A percentile compares a stretch with the other conserved stretches of the same genome.
Conservation (phyloP, 2,329 filamentous ascomycete genomes). For the Fusarium marasasianum region DNA sequence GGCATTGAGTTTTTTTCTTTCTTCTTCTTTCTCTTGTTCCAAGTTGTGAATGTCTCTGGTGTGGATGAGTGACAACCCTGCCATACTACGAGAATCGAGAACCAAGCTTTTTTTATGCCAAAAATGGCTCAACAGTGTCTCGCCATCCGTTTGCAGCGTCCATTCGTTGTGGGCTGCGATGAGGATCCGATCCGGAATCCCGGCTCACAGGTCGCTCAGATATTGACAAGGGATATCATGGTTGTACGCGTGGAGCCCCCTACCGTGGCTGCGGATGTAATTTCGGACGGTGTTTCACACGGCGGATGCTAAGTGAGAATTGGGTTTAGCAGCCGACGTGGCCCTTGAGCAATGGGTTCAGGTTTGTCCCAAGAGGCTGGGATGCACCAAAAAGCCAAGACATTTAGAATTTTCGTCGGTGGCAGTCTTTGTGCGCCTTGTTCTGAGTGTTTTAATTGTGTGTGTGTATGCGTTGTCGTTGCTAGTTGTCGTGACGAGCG, state of each 20-base stretch:
- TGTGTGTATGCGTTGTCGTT: background rate
- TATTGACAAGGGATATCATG: conserved; percentile 19
- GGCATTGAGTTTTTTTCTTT: background rate
- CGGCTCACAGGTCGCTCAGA: conserved; percentile 16
- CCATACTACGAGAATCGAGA: conserved; percentile 1
- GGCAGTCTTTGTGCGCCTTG: background rate
- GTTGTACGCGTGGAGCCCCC: conserved; percentile 30
- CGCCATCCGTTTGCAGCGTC: conserved; percentile 14
- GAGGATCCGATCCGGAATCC: conserved; percentile 25
- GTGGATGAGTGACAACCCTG: conserved; percentile 20
- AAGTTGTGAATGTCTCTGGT: conserved; percentile 1
- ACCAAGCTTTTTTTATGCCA: conserved; percentile 33
- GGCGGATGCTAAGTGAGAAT: conserved; percentile 33
- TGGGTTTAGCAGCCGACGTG: conserved; percentile 41
- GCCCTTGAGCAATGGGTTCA: conserved; percentile 22
- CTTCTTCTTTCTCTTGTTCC: background rate
- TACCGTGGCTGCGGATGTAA: conserved; percentile 47
- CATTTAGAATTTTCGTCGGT: conserved; percentile 13
- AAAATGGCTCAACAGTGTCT: conserved; percentile 24
- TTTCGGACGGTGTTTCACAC: conserved; percentile 48
- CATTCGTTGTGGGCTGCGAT: background rate
- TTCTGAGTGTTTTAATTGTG: background rate
- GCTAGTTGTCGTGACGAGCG: conserved; percentile 2
- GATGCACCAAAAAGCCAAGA: conserved; percentile 28
- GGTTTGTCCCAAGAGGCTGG: conserved; percentile 29